A percentile compares a stretch with the other conserved stretches of the same genome.
These are phyloP conservation scores for Tulasnella sp. DNA, from an alignment of 768 basidiomycete genomes.

Conservation along the genomic window DNA sequence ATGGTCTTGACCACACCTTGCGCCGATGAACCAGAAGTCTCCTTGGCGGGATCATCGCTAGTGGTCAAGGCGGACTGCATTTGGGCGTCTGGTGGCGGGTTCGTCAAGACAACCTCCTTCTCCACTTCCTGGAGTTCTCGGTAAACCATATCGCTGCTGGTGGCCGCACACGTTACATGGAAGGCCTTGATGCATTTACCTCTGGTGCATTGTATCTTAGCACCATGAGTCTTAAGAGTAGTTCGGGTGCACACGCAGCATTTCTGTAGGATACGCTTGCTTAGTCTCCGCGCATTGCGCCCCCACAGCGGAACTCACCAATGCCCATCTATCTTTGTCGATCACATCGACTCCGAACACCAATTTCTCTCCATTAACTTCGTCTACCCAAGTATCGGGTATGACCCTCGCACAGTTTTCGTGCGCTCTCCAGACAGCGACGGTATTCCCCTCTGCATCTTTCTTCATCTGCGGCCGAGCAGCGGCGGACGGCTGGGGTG, in stretches of 20 bases:
- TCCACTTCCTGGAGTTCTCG: constrained; percentile 68
- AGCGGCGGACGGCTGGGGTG: constrained; percentile 58
- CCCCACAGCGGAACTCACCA: constrained; percentile 57
- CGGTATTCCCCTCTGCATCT: constrained; percentile 40
- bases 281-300: background rate
- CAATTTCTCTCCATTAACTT: constrained; percentile 50
- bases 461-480: constrained; percentile 50
- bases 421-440: constrained; percentile 71
- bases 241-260: constrained; percentile 76
- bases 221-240: constrained; percentile 41
- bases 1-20: constrained; percentile 59
- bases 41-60: constrained; percentile 11
- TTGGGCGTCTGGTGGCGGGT: background rate
- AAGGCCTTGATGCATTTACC: constrained; percentile 93
- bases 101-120: constrained; percentile 74
- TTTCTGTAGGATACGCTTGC: constrained; percentile 61
- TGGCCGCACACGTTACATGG: constrained; percentile 86
- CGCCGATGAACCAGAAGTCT: constrained; percentile 25
- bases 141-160: constrained; percentile 59
- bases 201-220: constrained; percentile 81
- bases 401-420: constrained; percentile 76
- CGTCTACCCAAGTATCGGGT: constrained; percentile 92
- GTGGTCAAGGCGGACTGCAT: background rate
- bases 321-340: constrained; percentile 88
- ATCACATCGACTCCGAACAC: constrained; percentile 88